Percentiles rank a stretch among this genome's conserved stretches.
These are phyloP conservation scores for Arthroderma sp. DNA, from an alignment of 2,329 filamentous ascomycete species.

Conservation along the genomic window DNA sequence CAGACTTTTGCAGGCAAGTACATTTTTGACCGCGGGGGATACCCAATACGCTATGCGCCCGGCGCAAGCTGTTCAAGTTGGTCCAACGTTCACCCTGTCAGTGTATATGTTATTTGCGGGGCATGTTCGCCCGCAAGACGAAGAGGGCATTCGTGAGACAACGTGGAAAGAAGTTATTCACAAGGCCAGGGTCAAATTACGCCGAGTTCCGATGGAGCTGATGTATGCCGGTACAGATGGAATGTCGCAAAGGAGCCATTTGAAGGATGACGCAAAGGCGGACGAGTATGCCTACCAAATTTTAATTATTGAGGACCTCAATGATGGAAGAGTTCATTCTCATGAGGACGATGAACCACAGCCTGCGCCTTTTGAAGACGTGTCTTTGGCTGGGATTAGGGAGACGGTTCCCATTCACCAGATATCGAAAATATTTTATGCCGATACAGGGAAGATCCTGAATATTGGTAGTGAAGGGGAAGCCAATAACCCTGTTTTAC, in stretches of 20 bases:
- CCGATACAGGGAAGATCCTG: slow-evolving; percentile 76
- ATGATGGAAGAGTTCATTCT: slow-evolving; percentile 55
- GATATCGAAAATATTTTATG: slow-evolving; percentile 85
- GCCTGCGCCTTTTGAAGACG: slow-evolving; percentile 47
- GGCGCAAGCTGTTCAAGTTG: slow-evolving; percentile 60
- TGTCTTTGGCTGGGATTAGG: slow-evolving; percentile 49
- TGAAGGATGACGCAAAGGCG: slow-evolving; percentile 30
- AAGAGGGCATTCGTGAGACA: slow-evolving; percentile 48
- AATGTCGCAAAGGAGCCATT: slow-evolving; percentile 13
- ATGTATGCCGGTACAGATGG: slow-evolving; percentile 19
- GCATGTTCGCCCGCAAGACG: slow-evolving; percentile 49
- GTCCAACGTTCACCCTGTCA: slow-evolving; percentile 72
- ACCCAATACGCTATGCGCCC: slow-evolving; percentile 60
- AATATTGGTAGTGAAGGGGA: slow-evolving; percentile 63
- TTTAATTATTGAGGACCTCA: slow-evolving; percentile 68
- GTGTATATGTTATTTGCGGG: slow-evolving; percentile 91
- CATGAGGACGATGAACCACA: slow-evolving; percentile 47
- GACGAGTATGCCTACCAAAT: slow-evolving; percentile 69
- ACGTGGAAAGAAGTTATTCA: slow-evolving; percentile 96
- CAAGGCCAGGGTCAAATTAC: slow-evolving; percentile 73
- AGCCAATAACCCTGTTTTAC: slow-evolving; percentile 57
- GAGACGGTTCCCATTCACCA: slow-evolving; percentile 58
- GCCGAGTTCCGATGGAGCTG: slow-evolving; percentile 51
- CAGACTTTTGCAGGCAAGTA: slow-evolving; percentile 80
- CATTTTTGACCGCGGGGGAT: slow-evolving; percentile 76